Percentiles rank a stretch among this genome's conserved stretches.
phyloP scores from a whole-genome alignment of 2,329 filamentous ascomycete species.

The Paraphaeosphaeria minitans region DNA sequence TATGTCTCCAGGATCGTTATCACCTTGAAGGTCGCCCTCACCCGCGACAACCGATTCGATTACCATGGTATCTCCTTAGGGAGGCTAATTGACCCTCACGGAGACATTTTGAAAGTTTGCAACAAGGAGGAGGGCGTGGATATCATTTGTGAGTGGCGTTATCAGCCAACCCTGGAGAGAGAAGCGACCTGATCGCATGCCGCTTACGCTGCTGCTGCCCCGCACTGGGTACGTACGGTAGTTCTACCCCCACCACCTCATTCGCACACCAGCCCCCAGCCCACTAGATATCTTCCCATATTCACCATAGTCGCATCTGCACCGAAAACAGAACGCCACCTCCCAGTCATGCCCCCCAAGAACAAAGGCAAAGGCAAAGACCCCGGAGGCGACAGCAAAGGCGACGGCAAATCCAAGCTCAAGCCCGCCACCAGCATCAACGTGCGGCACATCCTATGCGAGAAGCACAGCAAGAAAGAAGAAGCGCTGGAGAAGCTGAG shows the following conservation, averaged over 20 bases:
- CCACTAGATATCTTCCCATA: not conserved
- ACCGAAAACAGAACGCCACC: not conserved
- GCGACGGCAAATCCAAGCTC: constrained; percentile 46
- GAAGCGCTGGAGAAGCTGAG: constrained; percentile 72
- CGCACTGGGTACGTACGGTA: not conserved
- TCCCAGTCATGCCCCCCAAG: not conserved
- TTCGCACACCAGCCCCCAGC: not conserved
- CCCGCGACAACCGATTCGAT: not conserved
- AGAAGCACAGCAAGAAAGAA: constrained; percentile 79
- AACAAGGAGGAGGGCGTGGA: not conserved
- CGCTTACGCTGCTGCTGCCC: not conserved
- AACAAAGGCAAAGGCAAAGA: constrained; percentile 8
- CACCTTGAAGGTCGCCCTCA: too few species aligned
- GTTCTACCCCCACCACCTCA: constrained; percentile 5
- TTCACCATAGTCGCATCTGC: not conserved
- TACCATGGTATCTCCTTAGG: not conserved
- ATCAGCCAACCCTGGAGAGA: not conserved
- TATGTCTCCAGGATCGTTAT: too few species aligned
- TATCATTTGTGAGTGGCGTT: not conserved
- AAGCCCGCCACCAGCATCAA: constrained; percentile 73
- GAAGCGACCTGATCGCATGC: not conserved
- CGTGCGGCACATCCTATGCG: constrained; percentile 74
- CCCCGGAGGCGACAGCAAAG: not conserved
- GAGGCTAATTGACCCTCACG: not conserved
- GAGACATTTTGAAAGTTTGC: not conserved